These are phyloP conservation scores for Kazachstania kunashirensis DNA, from an alignment of 805 yeast genomes.

Conservation along the genomic window DNA sequence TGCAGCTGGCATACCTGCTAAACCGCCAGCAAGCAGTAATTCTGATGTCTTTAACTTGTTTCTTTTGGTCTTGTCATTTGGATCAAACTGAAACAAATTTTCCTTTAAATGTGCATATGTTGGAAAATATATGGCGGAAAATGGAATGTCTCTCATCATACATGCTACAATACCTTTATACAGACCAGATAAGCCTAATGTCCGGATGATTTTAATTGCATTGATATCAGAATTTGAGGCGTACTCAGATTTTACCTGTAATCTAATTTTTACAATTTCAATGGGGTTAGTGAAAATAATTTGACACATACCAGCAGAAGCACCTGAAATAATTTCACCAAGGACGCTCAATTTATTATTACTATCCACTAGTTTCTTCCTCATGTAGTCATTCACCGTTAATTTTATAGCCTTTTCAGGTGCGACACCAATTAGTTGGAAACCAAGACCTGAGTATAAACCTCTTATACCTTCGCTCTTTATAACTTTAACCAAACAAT, in stretches of 20 bases:
- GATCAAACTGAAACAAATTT: conserved; percentile 74
- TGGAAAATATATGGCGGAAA: conserved; percentile 94
- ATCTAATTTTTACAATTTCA: conserved; percentile 88
- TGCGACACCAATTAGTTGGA: conserved; percentile 93
- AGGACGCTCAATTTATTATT: conserved; percentile 39
- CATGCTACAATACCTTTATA: conserved; percentile 92
- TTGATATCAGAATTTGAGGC: conserved; percentile 31
- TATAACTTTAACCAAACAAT: conserved; percentile 74
- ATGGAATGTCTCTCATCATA: conserved; percentile 88
- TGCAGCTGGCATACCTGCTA: conserved; percentile 98
- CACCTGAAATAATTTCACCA: conserved; percentile 81
- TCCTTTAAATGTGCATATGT: conserved; percentile 88
- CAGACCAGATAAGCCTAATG: conserved; percentile 74
- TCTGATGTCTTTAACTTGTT: conserved; percentile 70
- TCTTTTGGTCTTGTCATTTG: conserved; percentile 48
- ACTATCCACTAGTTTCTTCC: conserved; percentile 56
- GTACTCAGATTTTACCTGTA: conserved; percentile 83
- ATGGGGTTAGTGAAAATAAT: conserved; percentile 93
- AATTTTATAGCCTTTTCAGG: conserved; percentile 97
- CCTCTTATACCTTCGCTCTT: conserved; percentile 74
- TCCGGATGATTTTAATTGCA: conserved; percentile 57
- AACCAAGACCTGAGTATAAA: conserved; percentile 83
- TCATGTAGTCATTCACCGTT: conserved; percentile 82
- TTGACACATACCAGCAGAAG: conserved; percentile 93
- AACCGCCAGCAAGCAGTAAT: conserved; percentile 75